These are phyloP conservation scores for Lagenaria siceraria DNA, from an alignment of 306 rosid species.

Conservation along the genomic window DNA sequence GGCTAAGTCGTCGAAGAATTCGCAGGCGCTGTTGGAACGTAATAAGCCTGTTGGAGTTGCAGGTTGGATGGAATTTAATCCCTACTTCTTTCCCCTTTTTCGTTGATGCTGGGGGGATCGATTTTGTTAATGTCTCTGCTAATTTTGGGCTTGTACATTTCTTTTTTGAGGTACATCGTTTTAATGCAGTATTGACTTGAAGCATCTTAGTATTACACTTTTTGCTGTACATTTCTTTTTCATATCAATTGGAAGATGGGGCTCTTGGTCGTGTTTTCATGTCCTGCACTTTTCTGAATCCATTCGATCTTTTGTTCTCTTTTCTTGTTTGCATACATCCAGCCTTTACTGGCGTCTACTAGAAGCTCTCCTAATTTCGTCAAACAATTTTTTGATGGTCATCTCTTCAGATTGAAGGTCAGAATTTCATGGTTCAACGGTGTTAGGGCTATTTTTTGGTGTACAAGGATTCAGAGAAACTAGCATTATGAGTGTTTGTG, in stretches of 20 bases:
- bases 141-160: not conserved
- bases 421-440: not conserved
- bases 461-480: not conserved
- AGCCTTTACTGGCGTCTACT: not conserved
- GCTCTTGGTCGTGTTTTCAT: not conserved
- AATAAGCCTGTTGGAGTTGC: not conserved
- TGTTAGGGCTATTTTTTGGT: not conserved
- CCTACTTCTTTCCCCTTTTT: not conserved
- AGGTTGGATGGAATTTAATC: not conserved
- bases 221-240: not conserved
- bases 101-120: not conserved
- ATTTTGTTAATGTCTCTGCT: not conserved
- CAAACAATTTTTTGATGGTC: not conserved
- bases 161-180: not conserved
- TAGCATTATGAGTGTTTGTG: not conserved
- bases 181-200: not conserved
- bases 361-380: not conserved
- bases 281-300: not conserved
- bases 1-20: not conserved
- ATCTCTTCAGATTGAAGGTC: not conserved
- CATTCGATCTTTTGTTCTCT: not conserved
- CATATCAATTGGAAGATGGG: not conserved
- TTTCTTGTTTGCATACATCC: not conserved
- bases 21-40: not conserved
- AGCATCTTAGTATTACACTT: not conserved